Conservation (phyloP, 306 rosid species). For the Quercus variabilis region DNA sequence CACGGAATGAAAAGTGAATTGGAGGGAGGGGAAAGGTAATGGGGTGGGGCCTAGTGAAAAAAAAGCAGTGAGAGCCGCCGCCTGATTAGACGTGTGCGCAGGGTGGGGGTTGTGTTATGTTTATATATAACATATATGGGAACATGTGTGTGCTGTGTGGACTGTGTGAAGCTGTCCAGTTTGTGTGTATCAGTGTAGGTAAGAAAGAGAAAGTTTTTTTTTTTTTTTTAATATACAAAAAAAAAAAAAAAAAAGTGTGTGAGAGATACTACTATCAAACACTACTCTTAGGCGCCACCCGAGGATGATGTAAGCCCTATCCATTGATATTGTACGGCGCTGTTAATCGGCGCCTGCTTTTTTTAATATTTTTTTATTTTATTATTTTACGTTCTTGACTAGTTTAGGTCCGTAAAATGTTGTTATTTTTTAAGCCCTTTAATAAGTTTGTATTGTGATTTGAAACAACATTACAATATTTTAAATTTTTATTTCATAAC, state of each 20-base stretch:
- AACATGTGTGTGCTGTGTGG: too few species aligned
- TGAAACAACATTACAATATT: too few species aligned
- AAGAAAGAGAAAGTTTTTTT: too few species aligned
- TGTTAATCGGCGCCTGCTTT: slow-evolving; percentile 51
- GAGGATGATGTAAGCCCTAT: slow-evolving; percentile 65
- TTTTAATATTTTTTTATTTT: background rate
- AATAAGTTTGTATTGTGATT: too few species aligned
- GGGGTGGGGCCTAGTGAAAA: slow-evolving; percentile 19
- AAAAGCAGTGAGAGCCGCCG: slow-evolving; percentile 54
- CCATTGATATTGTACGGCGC: slow-evolving; percentile 27
- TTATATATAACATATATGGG: too few species aligned
- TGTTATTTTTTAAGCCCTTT: too few species aligned
- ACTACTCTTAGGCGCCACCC: background rate
- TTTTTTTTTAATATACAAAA: too few species aligned
- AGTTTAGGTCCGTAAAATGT: background rate
- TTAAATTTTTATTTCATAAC: too few species aligned
- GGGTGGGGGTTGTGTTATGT: background rate
- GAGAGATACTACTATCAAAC: too few species aligned
- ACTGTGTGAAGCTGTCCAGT: slow-evolving; percentile 12
- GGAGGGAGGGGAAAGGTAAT: background rate
- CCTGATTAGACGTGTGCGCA: slow-evolving; percentile 64
- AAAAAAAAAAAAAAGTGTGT: too few species aligned
- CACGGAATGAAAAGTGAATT: background rate
- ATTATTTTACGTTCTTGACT: background rate
- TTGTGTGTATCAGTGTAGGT: background rate